These are phyloP conservation scores for Hymenoscyphus fraxineus DNA, from an alignment of 2,329 filamentous ascomycete genomes.

Conservation along the genomic window DNA sequence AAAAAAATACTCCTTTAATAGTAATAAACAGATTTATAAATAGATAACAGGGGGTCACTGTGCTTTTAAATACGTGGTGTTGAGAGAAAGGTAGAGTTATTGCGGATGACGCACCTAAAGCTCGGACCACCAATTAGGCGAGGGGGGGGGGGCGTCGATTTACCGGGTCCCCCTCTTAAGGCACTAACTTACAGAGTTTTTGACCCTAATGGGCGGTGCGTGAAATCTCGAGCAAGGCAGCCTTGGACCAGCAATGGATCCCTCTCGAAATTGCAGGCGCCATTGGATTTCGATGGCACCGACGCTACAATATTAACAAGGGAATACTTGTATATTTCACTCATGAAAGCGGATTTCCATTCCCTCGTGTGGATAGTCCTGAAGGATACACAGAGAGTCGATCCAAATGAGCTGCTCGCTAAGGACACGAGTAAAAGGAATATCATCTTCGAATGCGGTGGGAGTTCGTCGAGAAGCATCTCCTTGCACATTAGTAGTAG, in stretches of 20 bases:
- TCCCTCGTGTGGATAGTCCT: background rate
- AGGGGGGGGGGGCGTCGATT: no score
- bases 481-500: background rate
- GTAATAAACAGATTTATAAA: no score
- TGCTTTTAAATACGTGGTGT: no score
- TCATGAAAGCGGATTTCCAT: background rate
- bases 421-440: background rate
- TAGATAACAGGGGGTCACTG: no score
- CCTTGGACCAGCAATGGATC: background rate
- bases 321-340: background rate
- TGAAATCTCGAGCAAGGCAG: background rate
- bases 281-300: background rate
- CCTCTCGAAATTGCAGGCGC: background rate
- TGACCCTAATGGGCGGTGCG: background rate
- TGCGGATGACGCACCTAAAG: no score
- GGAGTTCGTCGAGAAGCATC: background rate
- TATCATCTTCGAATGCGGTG: background rate
- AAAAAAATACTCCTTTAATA: no score
- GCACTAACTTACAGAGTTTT: background rate
- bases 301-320: background rate
- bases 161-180: no score
- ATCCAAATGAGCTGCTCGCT: background rate
- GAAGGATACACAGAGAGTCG: background rate
- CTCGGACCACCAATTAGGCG: no score
- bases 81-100: no score